phyloP scores from a whole-genome alignment of 176 grass and related monocot species.

The Avena eriantha region DNA sequence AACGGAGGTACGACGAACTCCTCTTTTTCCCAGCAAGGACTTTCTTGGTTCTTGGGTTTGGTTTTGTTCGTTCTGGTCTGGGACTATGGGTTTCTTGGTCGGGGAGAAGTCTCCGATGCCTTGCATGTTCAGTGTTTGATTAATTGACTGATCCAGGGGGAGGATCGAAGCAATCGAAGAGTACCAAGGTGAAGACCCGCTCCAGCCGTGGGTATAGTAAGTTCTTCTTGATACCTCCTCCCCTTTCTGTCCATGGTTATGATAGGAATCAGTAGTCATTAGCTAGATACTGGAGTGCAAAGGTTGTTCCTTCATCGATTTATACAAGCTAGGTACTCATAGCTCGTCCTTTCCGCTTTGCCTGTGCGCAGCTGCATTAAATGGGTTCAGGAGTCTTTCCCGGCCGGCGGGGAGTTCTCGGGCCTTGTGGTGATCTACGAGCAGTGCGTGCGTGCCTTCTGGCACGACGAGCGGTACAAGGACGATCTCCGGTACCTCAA shows the following conservation, averaged over 20 bases:
- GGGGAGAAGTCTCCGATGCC: not conserved
- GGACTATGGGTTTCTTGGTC: conserved; percentile 22
- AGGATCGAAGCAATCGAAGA: conserved; percentile 86
- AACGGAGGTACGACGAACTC: conserved; percentile 50
- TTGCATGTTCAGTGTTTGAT: conserved; percentile 11
- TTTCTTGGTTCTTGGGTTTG: not conserved
- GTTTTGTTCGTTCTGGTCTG: conserved; percentile 5
- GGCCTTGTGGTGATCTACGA: conserved; percentile 94
- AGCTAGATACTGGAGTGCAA: not conserved
- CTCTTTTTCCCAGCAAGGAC: not conserved
- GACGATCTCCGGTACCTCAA: conserved; percentile 94
- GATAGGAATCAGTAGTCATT: not conserved
- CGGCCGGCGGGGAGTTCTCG: conserved; percentile 80
- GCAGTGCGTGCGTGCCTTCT: conserved; percentile 90
- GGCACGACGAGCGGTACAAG: conserved; percentile 84
- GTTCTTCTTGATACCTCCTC: conserved; percentile 12
- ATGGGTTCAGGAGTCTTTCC: conserved; percentile 98
- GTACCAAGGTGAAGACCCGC: conserved; percentile 84
- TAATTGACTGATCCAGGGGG: conserved; percentile 51
- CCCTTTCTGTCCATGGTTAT: conserved; percentile 6
- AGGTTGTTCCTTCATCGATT: not conserved
- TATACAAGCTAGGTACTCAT: conserved; percentile 3
- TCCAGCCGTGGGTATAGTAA: conserved; percentile 92
- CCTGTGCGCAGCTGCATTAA: conserved; percentile 77
- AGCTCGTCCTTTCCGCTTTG: not conserved